Percentiles rank a stretch among this genome's conserved stretches.
These are phyloP conservation scores for Ganoderma lucidum DNA, from an alignment of 1,284 basidiomycete genomes.

Conservation along the genomic window DNA sequence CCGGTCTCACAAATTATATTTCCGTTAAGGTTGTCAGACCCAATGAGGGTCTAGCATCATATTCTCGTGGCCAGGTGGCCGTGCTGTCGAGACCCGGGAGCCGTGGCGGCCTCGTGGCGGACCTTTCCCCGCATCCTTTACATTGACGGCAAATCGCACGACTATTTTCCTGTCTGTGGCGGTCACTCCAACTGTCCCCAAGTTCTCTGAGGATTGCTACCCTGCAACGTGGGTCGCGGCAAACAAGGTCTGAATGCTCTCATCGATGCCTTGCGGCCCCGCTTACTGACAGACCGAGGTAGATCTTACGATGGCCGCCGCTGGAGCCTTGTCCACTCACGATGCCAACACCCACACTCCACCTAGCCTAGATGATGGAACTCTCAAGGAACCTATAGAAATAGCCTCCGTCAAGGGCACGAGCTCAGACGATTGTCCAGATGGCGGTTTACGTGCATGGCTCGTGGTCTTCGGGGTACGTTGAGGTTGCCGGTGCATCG, in stretches of 20 bases:
- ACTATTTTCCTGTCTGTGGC: neutral
- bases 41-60: neutral
- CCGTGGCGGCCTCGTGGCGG: too few relatives aligned
- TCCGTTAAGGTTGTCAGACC: neutral
- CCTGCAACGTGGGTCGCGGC: too few relatives aligned
- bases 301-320: neutral
- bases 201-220: neutral
- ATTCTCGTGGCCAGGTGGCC: neutral
- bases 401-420: too few relatives aligned
- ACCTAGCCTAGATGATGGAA: neutral
- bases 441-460: too few relatives aligned
- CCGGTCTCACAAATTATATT: neutral
- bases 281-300: neutral
- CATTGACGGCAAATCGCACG: neutral
- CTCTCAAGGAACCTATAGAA: too few relatives aligned
- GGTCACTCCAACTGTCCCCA: neutral
- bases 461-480: too few relatives aligned
- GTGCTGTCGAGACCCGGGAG: neutral
- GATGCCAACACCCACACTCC: neutral
- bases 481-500: too few relatives aligned
- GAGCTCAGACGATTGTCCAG: too few relatives aligned
- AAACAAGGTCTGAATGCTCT: neutral
- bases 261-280: neutral
- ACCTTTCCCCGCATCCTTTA: neutral
- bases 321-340: neutral